phyloP scores from a whole-genome alignment of 225 moss, liverwort and hornwort genomes.

The Lunularia cruciata region DNA sequence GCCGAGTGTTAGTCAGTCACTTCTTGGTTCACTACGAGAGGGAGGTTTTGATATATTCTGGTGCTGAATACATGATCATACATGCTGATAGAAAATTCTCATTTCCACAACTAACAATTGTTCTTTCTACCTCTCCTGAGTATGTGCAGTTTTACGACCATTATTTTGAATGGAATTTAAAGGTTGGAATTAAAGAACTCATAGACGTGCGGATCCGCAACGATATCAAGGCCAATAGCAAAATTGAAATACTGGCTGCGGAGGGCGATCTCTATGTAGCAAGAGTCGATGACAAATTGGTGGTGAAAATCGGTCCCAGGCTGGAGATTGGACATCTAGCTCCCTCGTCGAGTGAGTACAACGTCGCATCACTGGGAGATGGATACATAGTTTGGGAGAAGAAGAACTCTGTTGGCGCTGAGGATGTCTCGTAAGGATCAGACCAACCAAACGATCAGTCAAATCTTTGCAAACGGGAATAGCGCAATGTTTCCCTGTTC shows the following conservation, averaged over 20 bases:
- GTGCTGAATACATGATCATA: no score
- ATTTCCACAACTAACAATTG: no score
- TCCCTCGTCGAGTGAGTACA: conserved; percentile 50
- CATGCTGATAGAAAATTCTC: no score
- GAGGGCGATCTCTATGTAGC: conserved; percentile 77
- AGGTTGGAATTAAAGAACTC: conserved; percentile 49
- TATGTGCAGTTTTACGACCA: conserved; percentile 58
- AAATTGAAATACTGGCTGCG: conserved; percentile 54
- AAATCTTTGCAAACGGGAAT: no score
- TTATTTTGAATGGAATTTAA: conserved; percentile 67
- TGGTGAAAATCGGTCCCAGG: conserved; percentile 72
- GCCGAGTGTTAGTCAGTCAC: no score
- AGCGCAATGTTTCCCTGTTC: no score
- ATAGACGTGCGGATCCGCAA: conserved; percentile 62
- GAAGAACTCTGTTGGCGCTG: no score
- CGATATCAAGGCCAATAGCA: conserved; percentile 68
- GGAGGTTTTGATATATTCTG: no score
- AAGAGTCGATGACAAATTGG: conserved; percentile 55
- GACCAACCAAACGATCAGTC: no score
- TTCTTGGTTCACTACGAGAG: no score
- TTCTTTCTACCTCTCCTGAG: no score
- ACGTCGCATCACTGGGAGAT: conserved; percentile 61
- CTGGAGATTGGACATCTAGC: conserved; percentile 63
- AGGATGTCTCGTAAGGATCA: no score
- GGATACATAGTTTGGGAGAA: conserved; percentile 87